Conservation (phyloP, 2,329 filamentous ascomycete species). For the Aureobasidium sp. region DNA sequence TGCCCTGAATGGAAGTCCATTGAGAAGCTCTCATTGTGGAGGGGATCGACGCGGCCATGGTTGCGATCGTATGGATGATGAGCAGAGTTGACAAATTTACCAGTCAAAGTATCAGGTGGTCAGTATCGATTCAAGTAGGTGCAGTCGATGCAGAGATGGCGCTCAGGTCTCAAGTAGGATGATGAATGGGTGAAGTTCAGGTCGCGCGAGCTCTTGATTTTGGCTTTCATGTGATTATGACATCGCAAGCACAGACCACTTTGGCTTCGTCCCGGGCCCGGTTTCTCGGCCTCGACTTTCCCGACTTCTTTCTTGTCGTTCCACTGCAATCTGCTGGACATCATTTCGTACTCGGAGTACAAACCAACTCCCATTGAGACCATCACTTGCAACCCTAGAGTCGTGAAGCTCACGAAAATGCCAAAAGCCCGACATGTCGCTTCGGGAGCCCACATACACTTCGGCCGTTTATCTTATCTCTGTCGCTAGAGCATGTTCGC, state of each 20-base stretch:
- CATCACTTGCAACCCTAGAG: not conserved
- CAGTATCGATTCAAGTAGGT: not conserved
- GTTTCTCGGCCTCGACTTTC: not conserved
- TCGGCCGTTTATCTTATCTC: not conserved
- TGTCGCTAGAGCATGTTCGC: not conserved
- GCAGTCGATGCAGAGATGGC: no score
- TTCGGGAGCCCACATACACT: not conserved
- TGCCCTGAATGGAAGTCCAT: conserved; percentile 20
- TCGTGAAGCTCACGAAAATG: not conserved
- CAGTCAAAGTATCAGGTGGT: not conserved
- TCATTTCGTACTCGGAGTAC: no score
- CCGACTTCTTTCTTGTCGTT: not conserved
- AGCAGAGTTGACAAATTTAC: not conserved
- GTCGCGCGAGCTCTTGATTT: not conserved
- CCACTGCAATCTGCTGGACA: not conserved
- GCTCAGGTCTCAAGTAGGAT: not conserved
- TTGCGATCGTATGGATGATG: not conserved
- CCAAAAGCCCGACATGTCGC: not conserved
- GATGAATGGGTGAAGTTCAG: not conserved
- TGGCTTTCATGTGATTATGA: not conserved
- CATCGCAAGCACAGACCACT: not conserved
- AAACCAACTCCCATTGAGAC: not conserved
- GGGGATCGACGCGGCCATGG: conserved; percentile 16
- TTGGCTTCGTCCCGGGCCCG: no score
- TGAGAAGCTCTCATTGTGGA: conserved; percentile 22